These are phyloP conservation scores for Lodderomyces jiufengensis DNA, from an alignment of 1,139 yeast species.

Conservation along the genomic window DNA sequence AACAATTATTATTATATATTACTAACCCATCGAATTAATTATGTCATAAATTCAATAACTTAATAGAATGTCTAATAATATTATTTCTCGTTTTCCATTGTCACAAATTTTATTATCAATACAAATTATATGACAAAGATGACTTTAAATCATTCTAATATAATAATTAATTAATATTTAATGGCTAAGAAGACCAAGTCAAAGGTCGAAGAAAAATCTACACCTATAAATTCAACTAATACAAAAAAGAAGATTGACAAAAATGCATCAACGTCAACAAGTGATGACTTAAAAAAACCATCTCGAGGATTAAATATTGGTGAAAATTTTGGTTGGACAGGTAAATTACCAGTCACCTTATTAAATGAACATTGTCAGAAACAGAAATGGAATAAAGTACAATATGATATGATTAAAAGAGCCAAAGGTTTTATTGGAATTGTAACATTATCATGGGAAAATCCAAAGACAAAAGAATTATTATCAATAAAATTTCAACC, in stretches of 20 bases:
- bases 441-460: constrained; percentile 62
- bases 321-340: constrained; percentile 76
- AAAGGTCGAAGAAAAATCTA: constrained; percentile 5
- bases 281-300: constrained; percentile 28
- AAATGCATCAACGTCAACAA: constrained; percentile 2
- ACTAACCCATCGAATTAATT: too few relatives aligned
- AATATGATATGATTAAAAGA: constrained; percentile 59
- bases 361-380: constrained; percentile 87
- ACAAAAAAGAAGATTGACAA: constrained; percentile 7
- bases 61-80: too few relatives aligned
- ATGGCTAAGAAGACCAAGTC: constrained; percentile 13
- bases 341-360: constrained; percentile 84
- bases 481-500: constrained; percentile 62
- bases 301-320: constrained; percentile 43
- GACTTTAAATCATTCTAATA: not conserved
- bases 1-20: too few relatives aligned
- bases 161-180: constrained; percentile 1
- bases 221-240: constrained; percentile 1
- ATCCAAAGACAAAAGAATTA: constrained; percentile 74
- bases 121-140: too few relatives aligned
- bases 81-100: too few relatives aligned
- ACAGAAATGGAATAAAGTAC: constrained; percentile 85
- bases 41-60: too few relatives aligned
- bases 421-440: constrained; percentile 58
- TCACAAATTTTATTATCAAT: too few relatives aligned